Conservation (phyloP, 1,284 basidiomycete species). For the Irpex sp. region DNA sequence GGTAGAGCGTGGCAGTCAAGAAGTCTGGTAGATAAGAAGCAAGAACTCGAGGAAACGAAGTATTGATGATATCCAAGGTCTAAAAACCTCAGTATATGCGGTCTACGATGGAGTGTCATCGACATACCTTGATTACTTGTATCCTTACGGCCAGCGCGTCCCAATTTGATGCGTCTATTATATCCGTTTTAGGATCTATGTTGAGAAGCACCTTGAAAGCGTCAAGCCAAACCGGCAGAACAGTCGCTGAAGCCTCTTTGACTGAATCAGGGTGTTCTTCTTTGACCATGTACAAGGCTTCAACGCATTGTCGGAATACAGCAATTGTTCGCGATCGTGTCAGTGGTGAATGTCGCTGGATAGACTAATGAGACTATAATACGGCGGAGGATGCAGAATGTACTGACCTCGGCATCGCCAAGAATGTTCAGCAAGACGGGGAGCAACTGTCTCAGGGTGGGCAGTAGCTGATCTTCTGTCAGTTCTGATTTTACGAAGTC, state of each 20-base stretch:
- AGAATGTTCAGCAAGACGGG: constrained; percentile 85
- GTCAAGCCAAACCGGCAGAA: constrained; percentile 87
- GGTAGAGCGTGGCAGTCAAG: constrained; percentile 57
- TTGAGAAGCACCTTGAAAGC: constrained; percentile 80
- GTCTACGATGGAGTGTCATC: not conserved
- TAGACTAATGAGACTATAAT: not conserved
- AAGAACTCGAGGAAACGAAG: constrained; percentile 71
- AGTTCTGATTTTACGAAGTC: constrained; percentile 91
- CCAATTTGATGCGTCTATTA: constrained; percentile 61
- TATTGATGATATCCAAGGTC: constrained; percentile 74
- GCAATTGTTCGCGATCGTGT: constrained; percentile 84
- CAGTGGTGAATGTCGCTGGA: constrained; percentile 65
- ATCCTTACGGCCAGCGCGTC: constrained; percentile 74
- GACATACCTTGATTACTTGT: constrained; percentile 73
- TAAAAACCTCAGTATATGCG: constrained; percentile 23
- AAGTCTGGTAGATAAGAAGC: constrained; percentile 58
- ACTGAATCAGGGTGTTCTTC: constrained; percentile 86
- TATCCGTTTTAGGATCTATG: constrained; percentile 59
- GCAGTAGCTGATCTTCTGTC: constrained; percentile 89
- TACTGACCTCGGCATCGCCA: constrained; percentile 64
- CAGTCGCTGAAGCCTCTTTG: constrained; percentile 75
- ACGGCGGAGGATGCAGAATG: not conserved
- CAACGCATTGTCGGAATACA: constrained; percentile 89
- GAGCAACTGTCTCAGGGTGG: constrained; percentile 79
- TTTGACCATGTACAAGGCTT: constrained; percentile 91